phyloP scores from a whole-genome alignment of 768 basidiomycete genomes.

The Mycena sanguinolenta region DNA sequence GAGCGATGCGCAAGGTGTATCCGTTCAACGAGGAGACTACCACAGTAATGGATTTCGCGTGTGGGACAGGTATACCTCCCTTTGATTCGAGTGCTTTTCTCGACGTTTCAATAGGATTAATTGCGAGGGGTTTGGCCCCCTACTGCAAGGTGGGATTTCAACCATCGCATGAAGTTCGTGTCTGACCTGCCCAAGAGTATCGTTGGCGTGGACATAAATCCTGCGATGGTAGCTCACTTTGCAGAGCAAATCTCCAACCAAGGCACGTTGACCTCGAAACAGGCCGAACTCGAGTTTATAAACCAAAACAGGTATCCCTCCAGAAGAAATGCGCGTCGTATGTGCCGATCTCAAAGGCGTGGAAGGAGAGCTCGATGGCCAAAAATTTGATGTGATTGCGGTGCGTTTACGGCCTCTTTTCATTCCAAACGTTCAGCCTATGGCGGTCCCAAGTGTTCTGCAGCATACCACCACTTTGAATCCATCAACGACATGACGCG shows the following conservation, averaged over 20 bases:
- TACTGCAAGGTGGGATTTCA: slow-evolving; percentile 56
- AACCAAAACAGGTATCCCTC: slow-evolving; percentile 54
- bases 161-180: background rate
- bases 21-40: slow-evolving; percentile 69
- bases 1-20: slow-evolving; percentile 55
- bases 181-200: slow-evolving; percentile 65
- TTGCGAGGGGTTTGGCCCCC: slow-evolving; percentile 72
- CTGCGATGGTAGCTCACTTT: slow-evolving; percentile 75
- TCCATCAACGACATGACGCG: slow-evolving; percentile 65
- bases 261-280: slow-evolving; percentile 39
- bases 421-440: slow-evolving; percentile 4
- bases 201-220: slow-evolving; percentile 83
- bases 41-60: slow-evolving; percentile 79
- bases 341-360: slow-evolving; percentile 63
- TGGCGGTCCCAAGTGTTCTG: slow-evolving; percentile 61
- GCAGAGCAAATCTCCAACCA: slow-evolving; percentile 70
- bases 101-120: slow-evolving; percentile 59
- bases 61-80: slow-evolving; percentile 68
- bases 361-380: slow-evolving; percentile 62
- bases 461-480: slow-evolving; percentile 74
- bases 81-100: background rate
- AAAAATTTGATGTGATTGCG: slow-evolving; percentile 77
- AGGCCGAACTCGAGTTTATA: background rate
- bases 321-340: slow-evolving; percentile 77
- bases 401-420: slow-evolving; percentile 55